phyloP scores from a whole-genome alignment of 495 filamentous ascomycete genomes.

The Letharia columbiana region DNA sequence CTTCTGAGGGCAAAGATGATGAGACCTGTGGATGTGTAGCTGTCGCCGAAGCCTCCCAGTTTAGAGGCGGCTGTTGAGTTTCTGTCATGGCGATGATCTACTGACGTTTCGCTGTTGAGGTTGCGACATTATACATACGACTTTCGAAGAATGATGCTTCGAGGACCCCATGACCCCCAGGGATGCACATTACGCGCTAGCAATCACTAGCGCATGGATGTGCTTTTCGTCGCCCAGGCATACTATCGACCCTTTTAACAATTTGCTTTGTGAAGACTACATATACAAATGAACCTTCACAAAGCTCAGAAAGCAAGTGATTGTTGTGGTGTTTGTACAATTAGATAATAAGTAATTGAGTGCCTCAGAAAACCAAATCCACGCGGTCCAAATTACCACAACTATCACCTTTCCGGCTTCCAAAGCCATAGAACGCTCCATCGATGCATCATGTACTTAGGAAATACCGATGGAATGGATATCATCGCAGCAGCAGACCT shows the following conservation, averaged over 20 bases:
- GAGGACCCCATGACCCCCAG: too few relatives aligned
- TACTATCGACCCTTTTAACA: neutral
- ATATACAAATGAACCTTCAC: neutral
- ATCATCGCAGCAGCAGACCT: conserved; percentile 11
- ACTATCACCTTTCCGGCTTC: neutral
- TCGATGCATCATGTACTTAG: neutral
- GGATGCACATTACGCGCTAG: neutral
- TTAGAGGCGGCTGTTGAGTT: conserved; percentile 49
- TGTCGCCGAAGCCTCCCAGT: conserved; percentile 65
- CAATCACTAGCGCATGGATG: neutral
- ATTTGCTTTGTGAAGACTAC: neutral
- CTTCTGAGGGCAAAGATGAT: conserved; percentile 65
- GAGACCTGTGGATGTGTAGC: conserved; percentile 61
- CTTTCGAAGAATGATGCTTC: too few relatives aligned
- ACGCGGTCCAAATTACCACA: neutral
- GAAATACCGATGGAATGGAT: conserved; percentile 9
- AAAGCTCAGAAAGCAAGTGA: neutral
- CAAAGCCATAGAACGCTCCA: conserved; percentile 1
- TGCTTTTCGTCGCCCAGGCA: neutral
- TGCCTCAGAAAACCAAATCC: neutral
- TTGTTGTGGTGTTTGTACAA: neutral
- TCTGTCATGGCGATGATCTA: conserved; percentile 34
- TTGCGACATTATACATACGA: neutral
- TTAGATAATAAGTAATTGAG: neutral
- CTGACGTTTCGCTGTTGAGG: neutral